Base-by-base conservation (phyloP, 768 basidiomycete genomes). In the Mycena sanguinolenta region DNA sequence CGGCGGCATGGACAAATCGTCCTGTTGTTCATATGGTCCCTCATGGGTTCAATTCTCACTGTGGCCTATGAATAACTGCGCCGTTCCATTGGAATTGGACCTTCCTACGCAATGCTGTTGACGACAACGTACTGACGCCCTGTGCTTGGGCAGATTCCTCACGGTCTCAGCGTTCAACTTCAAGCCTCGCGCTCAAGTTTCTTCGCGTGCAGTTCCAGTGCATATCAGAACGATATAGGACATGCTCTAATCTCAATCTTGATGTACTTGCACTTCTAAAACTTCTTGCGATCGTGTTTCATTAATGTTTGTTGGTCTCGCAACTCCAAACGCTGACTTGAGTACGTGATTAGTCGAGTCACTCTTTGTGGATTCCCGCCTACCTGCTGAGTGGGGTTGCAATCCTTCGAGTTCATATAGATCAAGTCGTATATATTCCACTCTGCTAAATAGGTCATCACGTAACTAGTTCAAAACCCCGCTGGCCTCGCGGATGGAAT, bases 401-500 rank as follows among this genome's bases (percentile, higher is more conserved):
- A 39, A 5, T 14, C 39, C 13, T 39, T 39, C 16, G 3, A 12
- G 39, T 10, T 14, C 39, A 39, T 23, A 50, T 25, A 46, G 44
- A 21, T 21, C 9, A n/a, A 9, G 44, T 17, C 16, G 14, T 12
- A 25, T 14, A 50, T 25, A 34, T n/a, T n/a, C n/a, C n/a, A n/a
- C n/a, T n/a, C n/a, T n/a, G n/a, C n/a, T n/a, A n/a, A n/a, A n/a
- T n/a, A 34, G 10, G 32, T 34, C 10, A 10, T 34, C 10, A 34
- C 32, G 34, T 7, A 14, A 14, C 3, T 34, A 7, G 9, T 16
- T 58, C 23, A 61, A 25, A 67, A 71, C 12, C 65, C 70, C n/a
- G 60, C 70, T 17, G 71, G n/a, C 38, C 27, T 38, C 30, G 10
- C 65, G 65, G 27, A 72, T 64, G 38, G 71, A 67, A 44, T 72